These are phyloP conservation scores for Fusarium beomiforme DNA, from an alignment of 2,329 filamentous ascomycete species.

Conservation along the genomic window DNA sequence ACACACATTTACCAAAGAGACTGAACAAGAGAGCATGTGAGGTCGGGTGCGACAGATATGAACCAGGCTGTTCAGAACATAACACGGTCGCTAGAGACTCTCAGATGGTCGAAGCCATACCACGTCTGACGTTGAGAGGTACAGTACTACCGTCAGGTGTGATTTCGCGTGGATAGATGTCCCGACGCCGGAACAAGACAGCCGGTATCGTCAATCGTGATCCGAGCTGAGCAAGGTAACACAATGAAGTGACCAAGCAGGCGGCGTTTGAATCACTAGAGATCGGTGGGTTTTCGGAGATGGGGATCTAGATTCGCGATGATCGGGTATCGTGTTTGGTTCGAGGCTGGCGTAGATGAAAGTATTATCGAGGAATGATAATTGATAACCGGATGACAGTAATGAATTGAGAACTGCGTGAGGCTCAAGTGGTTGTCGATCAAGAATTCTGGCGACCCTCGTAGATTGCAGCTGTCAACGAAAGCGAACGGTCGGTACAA, in stretches of 20 bases:
- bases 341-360: background rate
- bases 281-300: background rate
- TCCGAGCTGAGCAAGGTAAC: constrained; percentile 33
- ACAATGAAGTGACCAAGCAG: constrained; percentile 28
- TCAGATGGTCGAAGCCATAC: constrained; percentile 40
- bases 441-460: constrained; percentile 5
- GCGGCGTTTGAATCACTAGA: background rate
- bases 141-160: constrained; percentile 23
- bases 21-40: constrained; percentile 23
- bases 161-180: constrained; percentile 16
- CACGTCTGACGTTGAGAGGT: constrained; percentile 26
- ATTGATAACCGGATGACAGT: constrained; percentile 4
- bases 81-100: constrained; percentile 30
- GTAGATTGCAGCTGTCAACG: constrained; percentile 3
- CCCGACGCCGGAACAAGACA: constrained; percentile 23
- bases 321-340: background rate
- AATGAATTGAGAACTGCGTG: constrained; percentile 10
- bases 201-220: constrained; percentile 29
- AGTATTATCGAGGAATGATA: background rate
- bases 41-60: constrained; percentile 35
- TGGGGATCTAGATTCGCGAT: background rate
- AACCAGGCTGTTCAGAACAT: constrained; percentile 38
- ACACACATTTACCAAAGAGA: constrained; percentile 39
- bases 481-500: constrained; percentile 13
- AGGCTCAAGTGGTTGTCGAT: constrained; percentile 25